Percentiles rank a stretch among this genome's conserved stretches.
Conservation (phyloP, 2,329 filamentous ascomycete species). For the Coccinonectria pachysandricola region DNA sequence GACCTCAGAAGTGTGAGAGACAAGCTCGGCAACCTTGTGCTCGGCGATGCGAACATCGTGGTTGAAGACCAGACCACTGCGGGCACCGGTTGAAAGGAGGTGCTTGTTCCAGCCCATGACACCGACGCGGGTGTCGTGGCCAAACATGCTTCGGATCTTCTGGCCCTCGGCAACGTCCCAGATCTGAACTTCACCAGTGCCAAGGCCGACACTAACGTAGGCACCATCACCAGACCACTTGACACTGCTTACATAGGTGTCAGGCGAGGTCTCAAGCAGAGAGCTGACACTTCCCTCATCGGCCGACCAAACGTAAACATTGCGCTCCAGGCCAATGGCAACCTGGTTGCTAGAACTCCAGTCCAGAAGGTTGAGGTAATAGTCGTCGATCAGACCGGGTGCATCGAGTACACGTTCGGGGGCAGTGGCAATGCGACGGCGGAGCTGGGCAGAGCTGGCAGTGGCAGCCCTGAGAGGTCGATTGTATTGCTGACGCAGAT, state of each 20-base stretch:
- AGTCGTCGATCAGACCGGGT: constrained; percentile 92
- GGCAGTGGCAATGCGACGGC: constrained; percentile 84
- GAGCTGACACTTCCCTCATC: constrained; percentile 84
- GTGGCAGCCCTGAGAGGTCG: constrained; percentile 74
- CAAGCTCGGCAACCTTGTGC: constrained; percentile 95
- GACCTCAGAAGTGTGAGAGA: constrained; percentile 94
- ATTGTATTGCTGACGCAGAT: constrained; percentile 96
- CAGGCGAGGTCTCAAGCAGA: constrained; percentile 74
- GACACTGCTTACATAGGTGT: constrained; percentile 95
- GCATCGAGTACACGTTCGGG: constrained; percentile 95
- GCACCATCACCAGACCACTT: constrained; percentile 98
- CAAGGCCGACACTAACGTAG: constrained; percentile 90
- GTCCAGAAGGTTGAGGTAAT: constrained; percentile 97
- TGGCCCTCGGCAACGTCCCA: constrained; percentile 94
- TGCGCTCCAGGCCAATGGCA: constrained; percentile 92
- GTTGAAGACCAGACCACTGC: constrained; percentile 93
- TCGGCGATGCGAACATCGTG: constrained; percentile 96
- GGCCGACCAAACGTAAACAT: constrained; percentile 97
- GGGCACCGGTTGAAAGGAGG: constrained; percentile 85
- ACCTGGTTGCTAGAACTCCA: constrained; percentile 98
- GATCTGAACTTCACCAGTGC: constrained; percentile 94
- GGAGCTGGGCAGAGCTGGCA: constrained; percentile 70
- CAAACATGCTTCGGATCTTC: constrained; percentile 97
- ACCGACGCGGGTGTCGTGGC: constrained; percentile 90
- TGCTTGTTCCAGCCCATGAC: constrained; percentile 99